phyloP scores from a whole-genome alignment of 371 early-diverging fungal species.

The Nematocida displodere region DNA sequence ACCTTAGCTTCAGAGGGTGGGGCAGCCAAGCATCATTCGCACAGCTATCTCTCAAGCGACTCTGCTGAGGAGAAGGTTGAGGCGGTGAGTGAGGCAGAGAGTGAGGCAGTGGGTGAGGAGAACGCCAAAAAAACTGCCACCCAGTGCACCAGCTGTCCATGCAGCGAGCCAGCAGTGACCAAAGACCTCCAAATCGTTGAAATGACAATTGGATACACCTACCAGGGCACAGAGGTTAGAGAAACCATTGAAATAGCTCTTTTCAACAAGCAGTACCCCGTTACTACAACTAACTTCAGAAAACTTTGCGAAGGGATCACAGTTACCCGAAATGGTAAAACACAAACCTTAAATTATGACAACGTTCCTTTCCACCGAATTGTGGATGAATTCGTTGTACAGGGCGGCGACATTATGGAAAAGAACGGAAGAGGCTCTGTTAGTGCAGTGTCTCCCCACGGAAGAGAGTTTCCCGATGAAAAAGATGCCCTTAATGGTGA shows the following conservation, averaged over 20 bases:
- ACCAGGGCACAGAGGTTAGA: background rate
- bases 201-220: background rate
- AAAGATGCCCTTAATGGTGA: constrained; percentile 68
- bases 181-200: background rate
- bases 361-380: constrained; percentile 80
- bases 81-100: no score
- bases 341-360: constrained; percentile 73
- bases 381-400: constrained; percentile 86
- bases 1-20: no score
- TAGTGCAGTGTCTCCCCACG: constrained; percentile 81
- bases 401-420: constrained; percentile 86
- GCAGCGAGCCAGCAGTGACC: background rate
- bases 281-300: constrained; percentile 71
- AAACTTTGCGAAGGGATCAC: constrained; percentile 20
- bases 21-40: no score
- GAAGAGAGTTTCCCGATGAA: constrained; percentile 86
- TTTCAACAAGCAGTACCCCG: constrained; percentile 71
- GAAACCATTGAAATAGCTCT: constrained; percentile 54
- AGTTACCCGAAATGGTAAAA: background rate
- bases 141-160: no score
- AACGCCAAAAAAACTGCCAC: no score
- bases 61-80: no score
- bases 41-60: no score
- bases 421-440: constrained; percentile 78
- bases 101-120: no score